Conservation (phyloP, 202 grass and related monocot species). For the Bolboschoenoplectus hybrid region DNA sequence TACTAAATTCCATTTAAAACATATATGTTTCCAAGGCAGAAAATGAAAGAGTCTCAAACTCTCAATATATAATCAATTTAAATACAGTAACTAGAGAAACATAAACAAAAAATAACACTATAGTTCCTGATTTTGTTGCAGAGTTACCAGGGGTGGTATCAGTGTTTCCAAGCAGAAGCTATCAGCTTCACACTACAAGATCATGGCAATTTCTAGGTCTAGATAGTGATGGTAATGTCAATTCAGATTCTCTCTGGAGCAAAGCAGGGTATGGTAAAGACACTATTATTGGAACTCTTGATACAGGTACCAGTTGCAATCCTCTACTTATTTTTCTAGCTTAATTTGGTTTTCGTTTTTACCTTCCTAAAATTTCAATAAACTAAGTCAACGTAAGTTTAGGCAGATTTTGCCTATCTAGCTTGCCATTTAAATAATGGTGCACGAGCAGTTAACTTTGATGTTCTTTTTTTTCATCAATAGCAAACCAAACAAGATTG, state of each 20-base stretch:
- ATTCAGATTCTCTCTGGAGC: constrained; percentile 60
- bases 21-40: too few species aligned
- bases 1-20: too few species aligned
- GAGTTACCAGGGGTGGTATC: constrained; percentile 64
- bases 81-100: neutral
- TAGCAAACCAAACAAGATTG: too few species aligned
- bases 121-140: constrained; percentile 4
- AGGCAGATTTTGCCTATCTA: too few species aligned
- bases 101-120: neutral
- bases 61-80: neutral
- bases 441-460: too few species aligned
- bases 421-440: too few species aligned
- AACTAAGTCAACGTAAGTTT: too few species aligned
- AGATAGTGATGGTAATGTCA: constrained; percentile 52
- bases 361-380: too few species aligned
- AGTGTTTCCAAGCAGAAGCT: constrained; percentile 66
- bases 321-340: neutral
- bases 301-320: constrained; percentile 54
- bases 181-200: constrained; percentile 73
- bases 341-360: too few species aligned
- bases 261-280: constrained; percentile 63
- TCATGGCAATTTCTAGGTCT: constrained; percentile 86
- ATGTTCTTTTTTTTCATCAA: too few species aligned
- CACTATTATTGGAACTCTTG: constrained; percentile 78
- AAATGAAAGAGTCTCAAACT: neutral